These are phyloP conservation scores for Pseudogymnoascus sp. DNA, from an alignment of 2,329 filamentous ascomycete species.

Conservation along the genomic window DNA sequence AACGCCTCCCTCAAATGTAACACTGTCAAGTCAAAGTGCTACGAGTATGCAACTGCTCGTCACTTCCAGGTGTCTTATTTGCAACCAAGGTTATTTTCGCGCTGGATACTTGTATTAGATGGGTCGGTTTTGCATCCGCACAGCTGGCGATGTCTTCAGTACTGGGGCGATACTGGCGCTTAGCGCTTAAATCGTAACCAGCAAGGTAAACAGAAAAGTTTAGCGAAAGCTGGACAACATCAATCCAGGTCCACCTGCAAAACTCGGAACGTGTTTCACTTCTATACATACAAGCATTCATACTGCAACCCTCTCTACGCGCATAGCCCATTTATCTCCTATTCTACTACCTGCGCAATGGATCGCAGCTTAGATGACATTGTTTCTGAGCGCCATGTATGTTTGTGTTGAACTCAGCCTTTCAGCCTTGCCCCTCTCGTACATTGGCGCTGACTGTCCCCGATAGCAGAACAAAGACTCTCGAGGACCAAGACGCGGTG, in stretches of 20 bases:
- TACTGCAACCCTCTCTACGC: slow-evolving; percentile 3
- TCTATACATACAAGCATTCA: neutral
- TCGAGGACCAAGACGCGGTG: slow-evolving; percentile 27
- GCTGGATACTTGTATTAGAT: neutral
- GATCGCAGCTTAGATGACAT: slow-evolving; percentile 61
- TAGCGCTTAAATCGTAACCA: slow-evolving; percentile 12
- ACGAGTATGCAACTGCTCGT: neutral
- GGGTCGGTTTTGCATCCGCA: neutral
- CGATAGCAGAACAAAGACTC: slow-evolving; percentile 19
- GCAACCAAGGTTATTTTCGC: neutral
- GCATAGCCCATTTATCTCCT: neutral
- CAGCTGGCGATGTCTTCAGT: neutral
- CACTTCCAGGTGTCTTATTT: neutral
- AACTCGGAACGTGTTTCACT: slow-evolving; percentile 10
- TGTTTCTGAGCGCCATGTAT: slow-evolving; percentile 54
- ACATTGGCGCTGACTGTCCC: neutral
- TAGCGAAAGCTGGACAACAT: slow-evolving; percentile 9
- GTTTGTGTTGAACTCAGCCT: slow-evolving; percentile 21
- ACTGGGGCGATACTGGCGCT: slow-evolving; percentile 5
- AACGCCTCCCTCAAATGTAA: neutral
- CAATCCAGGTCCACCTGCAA: slow-evolving; percentile 6
- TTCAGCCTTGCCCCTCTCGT: neutral
- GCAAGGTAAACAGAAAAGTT: slow-evolving; percentile 12
- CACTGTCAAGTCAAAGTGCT: neutral
- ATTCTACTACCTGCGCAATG: slow-evolving; percentile 37